These are phyloP conservation scores for Cryphonectria nitschkei DNA, from an alignment of 2,329 filamentous ascomycete genomes.

Conservation along the genomic window DNA sequence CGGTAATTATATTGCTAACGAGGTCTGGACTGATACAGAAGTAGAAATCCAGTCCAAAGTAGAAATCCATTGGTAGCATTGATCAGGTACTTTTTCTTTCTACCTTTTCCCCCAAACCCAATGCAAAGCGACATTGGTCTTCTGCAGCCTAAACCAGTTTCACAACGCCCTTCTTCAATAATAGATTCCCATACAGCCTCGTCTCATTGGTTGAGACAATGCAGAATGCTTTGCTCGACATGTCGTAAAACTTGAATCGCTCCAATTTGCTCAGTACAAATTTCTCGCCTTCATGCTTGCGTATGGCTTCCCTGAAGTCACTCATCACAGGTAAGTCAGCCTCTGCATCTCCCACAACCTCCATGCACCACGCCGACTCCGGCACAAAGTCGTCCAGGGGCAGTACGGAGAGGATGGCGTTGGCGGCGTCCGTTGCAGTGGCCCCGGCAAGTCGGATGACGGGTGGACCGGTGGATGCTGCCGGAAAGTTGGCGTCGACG, in stretches of 20 bases:
- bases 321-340: conserved; percentile 16
- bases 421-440: conserved; percentile 16
- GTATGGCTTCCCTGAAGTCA: conserved; percentile 16
- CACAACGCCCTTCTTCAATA: conserved; percentile 18
- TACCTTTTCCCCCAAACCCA: background rate
- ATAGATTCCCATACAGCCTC: conserved; percentile 13
- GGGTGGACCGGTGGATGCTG: conserved; percentile 10
- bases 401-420: conserved; percentile 21
- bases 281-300: conserved; percentile 10
- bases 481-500: conserved; percentile 21
- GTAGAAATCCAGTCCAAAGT: too few relatives aligned
- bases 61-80: too few relatives aligned
- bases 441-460: conserved; percentile 21
- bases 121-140: background rate
- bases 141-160: background rate
- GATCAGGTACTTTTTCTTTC: too few relatives aligned
- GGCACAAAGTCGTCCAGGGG: conserved; percentile 20
- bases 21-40: too few relatives aligned
- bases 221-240: conserved; percentile 12
- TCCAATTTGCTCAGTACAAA: conserved; percentile 18
- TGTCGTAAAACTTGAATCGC: conserved; percentile 16
- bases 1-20: background rate
- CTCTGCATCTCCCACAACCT: conserved; percentile 14
- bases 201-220: conserved; percentile 15
- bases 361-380: conserved; percentile 21